Evolutionary conservation across 306 rosid genomes (phyloP).

Genomic region (Sechiopsis laciniata): DNA sequence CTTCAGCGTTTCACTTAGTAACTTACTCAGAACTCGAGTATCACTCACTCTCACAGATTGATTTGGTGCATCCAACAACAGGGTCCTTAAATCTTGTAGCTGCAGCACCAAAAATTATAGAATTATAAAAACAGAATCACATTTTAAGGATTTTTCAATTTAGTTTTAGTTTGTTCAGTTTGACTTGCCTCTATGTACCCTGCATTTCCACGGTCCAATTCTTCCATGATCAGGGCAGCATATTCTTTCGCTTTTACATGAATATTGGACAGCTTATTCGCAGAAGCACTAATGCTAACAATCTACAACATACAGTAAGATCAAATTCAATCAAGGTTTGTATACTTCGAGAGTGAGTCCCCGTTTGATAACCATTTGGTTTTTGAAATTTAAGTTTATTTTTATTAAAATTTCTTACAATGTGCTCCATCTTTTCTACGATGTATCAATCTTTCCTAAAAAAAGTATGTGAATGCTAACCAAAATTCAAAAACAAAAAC

Average conservation of each 20-base stretch:
- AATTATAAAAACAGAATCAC: background rate
- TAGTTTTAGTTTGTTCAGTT: background rate
- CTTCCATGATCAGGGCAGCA: slow-evolving; percentile 58
- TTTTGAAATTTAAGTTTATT: too few relatives aligned
- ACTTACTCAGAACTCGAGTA: slow-evolving; percentile 42
- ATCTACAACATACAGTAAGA: slow-evolving; percentile 25
- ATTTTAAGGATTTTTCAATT: too few relatives aligned
- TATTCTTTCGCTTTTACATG: slow-evolving; percentile 47
- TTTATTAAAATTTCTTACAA: too few relatives aligned
- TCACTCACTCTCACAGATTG: slow-evolving; percentile 42
- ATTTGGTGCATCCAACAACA: slow-evolving; percentile 47
- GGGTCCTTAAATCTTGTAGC: slow-evolving; percentile 34
- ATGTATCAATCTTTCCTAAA: too few relatives aligned
- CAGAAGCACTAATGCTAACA: slow-evolving; percentile 49
- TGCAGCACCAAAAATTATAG: background rate
- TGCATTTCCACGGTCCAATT: slow-evolving; percentile 42
- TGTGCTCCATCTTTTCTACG: too few relatives aligned
- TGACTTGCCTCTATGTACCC: slow-evolving; percentile 46
- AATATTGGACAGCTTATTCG: slow-evolving; percentile 48
- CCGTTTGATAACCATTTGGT: too few relatives aligned
- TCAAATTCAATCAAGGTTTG: background rate
- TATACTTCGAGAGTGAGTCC: too few relatives aligned
- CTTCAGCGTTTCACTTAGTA: slow-evolving; percentile 51
- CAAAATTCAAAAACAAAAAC: too few relatives aligned
- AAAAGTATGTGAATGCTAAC: too few relatives aligned